Conservation (phyloP, 208 protist species). For the Leishmania braziliensis region DNA sequence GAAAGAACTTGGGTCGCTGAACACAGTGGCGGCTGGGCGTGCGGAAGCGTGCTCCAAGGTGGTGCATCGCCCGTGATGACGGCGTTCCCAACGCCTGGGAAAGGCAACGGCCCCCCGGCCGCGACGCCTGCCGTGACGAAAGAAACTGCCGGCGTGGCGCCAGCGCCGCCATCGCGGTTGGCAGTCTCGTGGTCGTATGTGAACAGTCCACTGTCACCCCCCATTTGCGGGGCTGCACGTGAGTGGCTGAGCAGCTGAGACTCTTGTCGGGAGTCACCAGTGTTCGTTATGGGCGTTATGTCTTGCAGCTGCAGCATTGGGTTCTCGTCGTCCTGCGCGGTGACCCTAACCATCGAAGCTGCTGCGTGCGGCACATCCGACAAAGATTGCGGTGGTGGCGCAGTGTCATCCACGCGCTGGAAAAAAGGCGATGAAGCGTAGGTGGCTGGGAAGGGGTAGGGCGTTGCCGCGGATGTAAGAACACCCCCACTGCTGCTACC, state of each 20-base stretch:
- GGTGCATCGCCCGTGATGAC: neutral
- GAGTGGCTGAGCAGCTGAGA: constrained; percentile 16
- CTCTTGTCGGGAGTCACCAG: constrained; percentile 12
- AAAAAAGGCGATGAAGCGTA: constrained; percentile 25
- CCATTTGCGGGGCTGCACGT: neutral
- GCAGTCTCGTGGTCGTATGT: neutral
- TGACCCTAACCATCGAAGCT: neutral
- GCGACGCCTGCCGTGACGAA: neutral
- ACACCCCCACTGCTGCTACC: neutral
- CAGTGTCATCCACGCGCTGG: constrained; percentile 12
- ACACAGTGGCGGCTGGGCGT: neutral
- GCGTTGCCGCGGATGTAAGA: neutral
- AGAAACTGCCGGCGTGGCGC: neutral
- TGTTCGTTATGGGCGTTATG: constrained; percentile 21
- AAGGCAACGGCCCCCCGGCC: neutral
- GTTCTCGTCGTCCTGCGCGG: neutral
- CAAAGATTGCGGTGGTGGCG: neutral
- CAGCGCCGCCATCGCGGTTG: neutral
- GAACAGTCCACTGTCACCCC: neutral
- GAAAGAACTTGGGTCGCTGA: neutral
- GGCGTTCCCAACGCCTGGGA: neutral
- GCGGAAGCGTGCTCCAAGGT: neutral
- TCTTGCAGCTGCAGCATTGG: constrained; percentile 17
- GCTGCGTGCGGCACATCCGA: neutral
- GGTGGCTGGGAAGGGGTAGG: neutral